phyloP scores from a whole-genome alignment of 495 filamentous ascomycete species.

The Bacidia rubella region DNA sequence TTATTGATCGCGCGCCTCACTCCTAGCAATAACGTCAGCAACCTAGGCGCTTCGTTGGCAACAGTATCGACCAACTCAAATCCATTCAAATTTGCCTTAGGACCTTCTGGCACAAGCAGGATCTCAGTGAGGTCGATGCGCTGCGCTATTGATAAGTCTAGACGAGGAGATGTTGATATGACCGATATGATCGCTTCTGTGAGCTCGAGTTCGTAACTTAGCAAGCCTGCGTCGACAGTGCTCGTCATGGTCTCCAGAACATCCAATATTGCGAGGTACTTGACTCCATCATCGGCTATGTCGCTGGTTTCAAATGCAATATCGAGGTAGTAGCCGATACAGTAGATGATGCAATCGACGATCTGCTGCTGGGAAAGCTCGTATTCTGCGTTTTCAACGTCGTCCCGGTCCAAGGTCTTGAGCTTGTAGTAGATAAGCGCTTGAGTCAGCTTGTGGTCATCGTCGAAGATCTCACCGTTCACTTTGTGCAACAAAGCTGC shows the following conservation, averaged over 20 bases:
- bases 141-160: no score
- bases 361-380: not conserved
- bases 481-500: not conserved
- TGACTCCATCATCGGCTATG: no score
- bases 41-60: no score
- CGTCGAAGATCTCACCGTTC: not conserved
- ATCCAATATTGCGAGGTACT: not conserved
- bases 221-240: no score
- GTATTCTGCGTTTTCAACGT: not conserved
- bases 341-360: not conserved
- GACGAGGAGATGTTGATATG: no score
- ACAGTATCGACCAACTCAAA: no score
- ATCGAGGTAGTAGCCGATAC: not conserved
- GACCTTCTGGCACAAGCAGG: no score
- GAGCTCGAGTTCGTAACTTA: no score
- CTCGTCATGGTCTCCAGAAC: not conserved
- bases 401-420: not conserved
- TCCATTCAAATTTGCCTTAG: no score
- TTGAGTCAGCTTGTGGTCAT: not conserved
- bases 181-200: no score
- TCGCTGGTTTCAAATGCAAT: not conserved
- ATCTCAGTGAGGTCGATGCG: no score
- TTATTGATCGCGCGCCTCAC: not conserved
- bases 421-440: not conserved
- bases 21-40: not conserved